A percentile compares a stretch with the other conserved stretches of the same genome.
phyloP scores from a whole-genome alignment of 1,139 yeast genomes.

The Suhomyces bokatorum region DNA sequence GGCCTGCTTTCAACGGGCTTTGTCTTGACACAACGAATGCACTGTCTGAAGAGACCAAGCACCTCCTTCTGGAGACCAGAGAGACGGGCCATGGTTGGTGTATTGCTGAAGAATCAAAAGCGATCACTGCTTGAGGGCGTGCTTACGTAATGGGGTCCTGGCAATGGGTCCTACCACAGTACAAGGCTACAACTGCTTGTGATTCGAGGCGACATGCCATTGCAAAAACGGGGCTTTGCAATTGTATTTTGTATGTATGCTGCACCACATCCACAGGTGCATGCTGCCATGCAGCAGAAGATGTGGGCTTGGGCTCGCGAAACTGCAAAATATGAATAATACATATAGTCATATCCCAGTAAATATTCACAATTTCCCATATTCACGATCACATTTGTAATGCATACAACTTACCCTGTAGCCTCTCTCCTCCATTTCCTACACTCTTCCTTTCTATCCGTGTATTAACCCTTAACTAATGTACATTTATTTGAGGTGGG shows the following conservation, averaged over 20 bases:
- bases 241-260: not conserved
- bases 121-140: not conserved
- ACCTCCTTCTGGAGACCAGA: slow-evolving; percentile 70
- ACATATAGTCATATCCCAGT: too few relatives aligned
- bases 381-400: too few relatives aligned
- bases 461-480: not conserved
- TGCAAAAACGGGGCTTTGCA: not conserved
- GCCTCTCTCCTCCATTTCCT: too few relatives aligned
- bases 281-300: not conserved
- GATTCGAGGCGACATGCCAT: not conserved
- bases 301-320: not conserved
- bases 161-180: not conserved
- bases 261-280: not conserved
- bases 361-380: too few relatives aligned
- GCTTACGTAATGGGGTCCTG: not conserved
- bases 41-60: slow-evolving; percentile 57
- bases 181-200: not conserved
- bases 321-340: not conserved
- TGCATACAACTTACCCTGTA: too few relatives aligned
- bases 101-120: slow-evolving; percentile 1
- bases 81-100: slow-evolving; percentile 38
- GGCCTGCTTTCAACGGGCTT: slow-evolving; percentile 52
- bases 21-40: slow-evolving; percentile 53
- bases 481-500: slow-evolving; percentile 32
- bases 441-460: not conserved